Evolutionary conservation across 169 alveolate species (phyloP).

Genomic region (Cryptosporidium andersoni): DNA sequence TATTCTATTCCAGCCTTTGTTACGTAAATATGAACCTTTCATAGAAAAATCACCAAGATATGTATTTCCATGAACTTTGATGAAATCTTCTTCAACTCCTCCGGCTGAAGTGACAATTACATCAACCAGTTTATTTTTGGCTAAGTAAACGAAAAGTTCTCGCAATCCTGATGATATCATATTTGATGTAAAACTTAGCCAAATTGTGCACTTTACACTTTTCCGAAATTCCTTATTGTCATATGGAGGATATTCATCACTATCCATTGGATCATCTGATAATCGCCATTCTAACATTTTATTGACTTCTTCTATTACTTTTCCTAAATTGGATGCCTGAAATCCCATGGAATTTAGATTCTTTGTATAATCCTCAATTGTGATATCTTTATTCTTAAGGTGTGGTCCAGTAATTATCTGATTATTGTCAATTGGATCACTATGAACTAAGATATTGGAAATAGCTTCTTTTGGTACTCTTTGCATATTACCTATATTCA

Average conservation of each 20-base stretch:
- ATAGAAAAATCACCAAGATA: constrained; percentile 91
- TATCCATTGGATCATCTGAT: constrained; percentile 81
- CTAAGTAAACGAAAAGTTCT: constrained; percentile 91
- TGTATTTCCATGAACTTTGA: constrained; percentile 94
- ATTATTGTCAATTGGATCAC: constrained; percentile 46
- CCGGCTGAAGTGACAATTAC: constrained; percentile 97
- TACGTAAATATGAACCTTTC: constrained; percentile 91
- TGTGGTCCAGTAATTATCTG: constrained; percentile 5
- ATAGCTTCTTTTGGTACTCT: constrained; percentile 13
- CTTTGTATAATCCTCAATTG: constrained; percentile 37
- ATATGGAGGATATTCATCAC: constrained; percentile 75
- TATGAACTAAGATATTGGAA: constrained; percentile 21
- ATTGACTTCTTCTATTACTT: constrained; percentile 83
- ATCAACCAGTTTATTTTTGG: constrained; percentile 91
- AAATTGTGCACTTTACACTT: constrained; percentile 91
- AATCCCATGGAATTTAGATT: constrained; percentile 77
- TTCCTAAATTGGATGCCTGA: constrained; percentile 83
- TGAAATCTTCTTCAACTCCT: constrained; percentile 99
- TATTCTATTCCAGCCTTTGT: constrained; percentile 95
- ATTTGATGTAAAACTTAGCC: constrained; percentile 96
- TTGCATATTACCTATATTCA: not conserved
- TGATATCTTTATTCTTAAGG: constrained; percentile 1
- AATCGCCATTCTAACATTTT: constrained; percentile 87
- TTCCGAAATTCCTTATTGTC: constrained; percentile 81
- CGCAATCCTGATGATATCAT: constrained; percentile 96